Evolutionary conservation across 2,329 filamentous ascomycete species (phyloP), one percentile per base, ranked within the genome.

Genomic region (Talaromyces sp.): DNA sequence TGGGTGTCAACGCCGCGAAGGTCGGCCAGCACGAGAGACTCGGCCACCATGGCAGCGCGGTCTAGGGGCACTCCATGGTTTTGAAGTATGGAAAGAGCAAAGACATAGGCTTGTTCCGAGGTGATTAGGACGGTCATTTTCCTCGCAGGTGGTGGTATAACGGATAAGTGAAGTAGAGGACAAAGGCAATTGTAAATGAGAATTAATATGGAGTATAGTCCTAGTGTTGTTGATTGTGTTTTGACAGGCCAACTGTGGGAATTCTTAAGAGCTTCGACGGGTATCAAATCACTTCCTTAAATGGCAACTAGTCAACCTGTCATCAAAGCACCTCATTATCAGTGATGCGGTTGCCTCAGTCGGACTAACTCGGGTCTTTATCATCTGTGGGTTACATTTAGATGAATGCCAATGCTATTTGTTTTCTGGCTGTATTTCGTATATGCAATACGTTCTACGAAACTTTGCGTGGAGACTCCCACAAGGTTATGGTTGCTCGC

Each of bases 1-100:
- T 72, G 68, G 1, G 69, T 65, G 57, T 72, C 68, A 51, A 71
- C 68, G 28, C 69, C 67, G 32, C 69, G 63, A 17, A 68, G 64
- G 52, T 71, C 69, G 9, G 68, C 69, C 17, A 67, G 59, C 2
- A 70, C 66, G 15, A 70, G 65, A 39, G 63, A 55, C 19, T 64
- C 59, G 13, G 67, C 65, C 8, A 70, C 30, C n/a, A 60, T 54
- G 11, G 52, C 52, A 44, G 58, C 58, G 10, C 52, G 39, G 30
- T 60, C 57, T 22, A 51, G 19, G 13, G 44, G 44, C 25, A 51
- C 44, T 11, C 44, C 44, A 51, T 51, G 17, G 13, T 51, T 51
- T n/a, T 51, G 44, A 27, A 51, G 44, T n/a, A 51, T 51, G 25
- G 44, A 51, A 19, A 51, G 44, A 27, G 44, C 9, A 51, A 51